Base-by-base conservation (phyloP, 176 grass and related monocot genomes). In the Phragmites australis region DNA sequence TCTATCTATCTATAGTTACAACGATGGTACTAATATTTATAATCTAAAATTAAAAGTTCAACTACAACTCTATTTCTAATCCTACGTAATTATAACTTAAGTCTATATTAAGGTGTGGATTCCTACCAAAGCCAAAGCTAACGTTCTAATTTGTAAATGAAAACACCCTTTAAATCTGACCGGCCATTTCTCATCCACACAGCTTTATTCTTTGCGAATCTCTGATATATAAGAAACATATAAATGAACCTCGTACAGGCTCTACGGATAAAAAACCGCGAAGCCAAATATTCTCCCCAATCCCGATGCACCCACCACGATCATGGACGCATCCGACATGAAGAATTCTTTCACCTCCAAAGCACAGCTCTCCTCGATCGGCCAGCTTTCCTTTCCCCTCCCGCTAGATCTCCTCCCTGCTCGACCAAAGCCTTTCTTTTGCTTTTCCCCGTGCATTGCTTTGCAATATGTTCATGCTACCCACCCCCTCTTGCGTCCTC, bases 331-430 rank as follows among this genome's bases (percentile, higher is more conserved):
- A n/a, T 37, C 83, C 87, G 82, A 85, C 78, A 89, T 77, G 83
- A 89, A 43, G 82, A 89, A 72, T 91, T 82, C 90, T 70, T 79
- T 88, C 83, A 65, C 84, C 84, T 84, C 65, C 70, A 87, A 81
- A 81, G 62, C 69, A 54, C 76, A 69, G 43, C 70, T 8, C 30
- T 13, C n/a, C n/a, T n/a, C n/a, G n/a, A n/a, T 66, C 58, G 3
- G 9, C 18, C 90, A 54, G 39, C 80, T 88, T 83, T 81, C 41
- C 47, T 27, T 60, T 22, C 53, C 26, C 66, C 61, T 46, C 18
- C 51, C 43, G 75, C 21, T 54, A 76, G 78, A 72, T 84, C 86
- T 34, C 78, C 72, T 72, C 47, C 67, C 67, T 63, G 52, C 51
- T 52, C 70, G 47, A 21, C 65, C 62, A 27, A 39, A 50, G 53